Conservation (phyloP, 805 yeast species). For the Sugiyamaella lignohabitans region DNA sequence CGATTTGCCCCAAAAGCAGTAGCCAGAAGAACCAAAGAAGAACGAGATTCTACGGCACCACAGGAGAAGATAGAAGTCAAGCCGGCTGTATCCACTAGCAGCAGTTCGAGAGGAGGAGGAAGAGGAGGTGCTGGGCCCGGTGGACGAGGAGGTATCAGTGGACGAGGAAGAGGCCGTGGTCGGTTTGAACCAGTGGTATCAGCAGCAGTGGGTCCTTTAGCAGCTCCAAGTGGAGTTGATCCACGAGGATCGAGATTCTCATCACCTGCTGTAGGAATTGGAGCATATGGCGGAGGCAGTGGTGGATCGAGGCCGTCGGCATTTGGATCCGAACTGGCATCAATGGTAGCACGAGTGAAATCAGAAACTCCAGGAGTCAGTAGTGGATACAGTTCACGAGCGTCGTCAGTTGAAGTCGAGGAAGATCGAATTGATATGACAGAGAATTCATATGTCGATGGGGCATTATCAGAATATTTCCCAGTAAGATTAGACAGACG, state of each 20-base stretch:
- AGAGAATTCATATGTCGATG: constrained; percentile 8
- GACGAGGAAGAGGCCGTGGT: constrained; percentile 20
- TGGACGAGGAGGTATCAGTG: constrained; percentile 16
- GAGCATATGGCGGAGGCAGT: not conserved
- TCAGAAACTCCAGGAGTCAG: constrained; percentile 18
- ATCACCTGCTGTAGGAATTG: not conserved
- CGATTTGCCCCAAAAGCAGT: constrained; percentile 85
- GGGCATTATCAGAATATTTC: constrained; percentile 19
- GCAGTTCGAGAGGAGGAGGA: constrained; percentile 15
- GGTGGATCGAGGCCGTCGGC: not conserved
- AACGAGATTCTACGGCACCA: constrained; percentile 73
- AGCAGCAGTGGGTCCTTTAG: constrained; percentile 33
- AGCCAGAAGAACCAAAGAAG: constrained; percentile 76
- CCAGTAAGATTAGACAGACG: constrained; percentile 23
- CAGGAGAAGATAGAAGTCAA: constrained; percentile 33
- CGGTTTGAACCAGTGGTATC: constrained; percentile 22
- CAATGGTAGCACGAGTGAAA: constrained; percentile 13
- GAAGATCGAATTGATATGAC: constrained; percentile 21
- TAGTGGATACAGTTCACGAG: constrained; percentile 9
- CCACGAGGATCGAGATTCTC: constrained; percentile 9
- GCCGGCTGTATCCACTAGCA: constrained; percentile 24
- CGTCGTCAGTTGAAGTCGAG: constrained; percentile 13
- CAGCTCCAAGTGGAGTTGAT: constrained; percentile 28
- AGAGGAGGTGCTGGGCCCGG: constrained; percentile 9
- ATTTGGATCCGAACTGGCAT: constrained; percentile 3